Evolutionary conservation across 202 grass and related monocot genomes (phyloP).

Genomic region (Zoysia matrella): DNA sequence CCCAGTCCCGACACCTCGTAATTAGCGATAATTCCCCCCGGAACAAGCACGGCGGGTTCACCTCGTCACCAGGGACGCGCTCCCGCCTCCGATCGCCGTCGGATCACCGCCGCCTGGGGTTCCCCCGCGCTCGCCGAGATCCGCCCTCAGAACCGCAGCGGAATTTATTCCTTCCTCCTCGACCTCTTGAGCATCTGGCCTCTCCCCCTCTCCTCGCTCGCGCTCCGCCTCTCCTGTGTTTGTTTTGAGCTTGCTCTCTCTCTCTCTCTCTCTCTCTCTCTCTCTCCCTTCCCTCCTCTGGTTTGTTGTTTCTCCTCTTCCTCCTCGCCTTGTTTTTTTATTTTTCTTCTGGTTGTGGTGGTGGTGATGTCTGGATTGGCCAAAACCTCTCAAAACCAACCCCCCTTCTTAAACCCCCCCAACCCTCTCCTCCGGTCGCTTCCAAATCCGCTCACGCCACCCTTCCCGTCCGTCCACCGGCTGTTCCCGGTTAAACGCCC

Average conservation of each 20-base stretch:
- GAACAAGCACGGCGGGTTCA: constrained; percentile 44
- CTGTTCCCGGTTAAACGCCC: constrained; percentile 64
- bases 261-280: background rate
- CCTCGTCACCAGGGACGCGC: constrained; percentile 48
- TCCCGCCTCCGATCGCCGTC: constrained; percentile 48
- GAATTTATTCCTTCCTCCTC: constrained; percentile 38
- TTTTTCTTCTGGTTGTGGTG: constrained; percentile 42
- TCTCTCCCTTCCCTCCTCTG: constrained; percentile 6
- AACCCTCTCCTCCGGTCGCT: constrained; percentile 15
- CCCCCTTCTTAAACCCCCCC: constrained; percentile 64
- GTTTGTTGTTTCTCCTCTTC: constrained; percentile 32
- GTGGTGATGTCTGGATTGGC: constrained; percentile 47
- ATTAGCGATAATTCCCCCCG: constrained; percentile 45
- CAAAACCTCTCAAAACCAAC: constrained; percentile 94
- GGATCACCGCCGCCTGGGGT: constrained; percentile 21
- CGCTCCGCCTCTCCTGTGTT: constrained; percentile 17
- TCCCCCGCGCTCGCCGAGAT: constrained; percentile 31
- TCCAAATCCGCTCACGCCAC: constrained; percentile 29
- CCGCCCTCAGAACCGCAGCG: constrained; percentile 3
- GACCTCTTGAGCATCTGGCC: background rate
- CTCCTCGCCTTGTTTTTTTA: constrained; percentile 19
- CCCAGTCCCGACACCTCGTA: constrained; percentile 29
- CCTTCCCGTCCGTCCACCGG: constrained; percentile 52
- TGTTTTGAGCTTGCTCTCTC: background rate
- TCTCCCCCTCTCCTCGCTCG: background rate